phyloP scores from a whole-genome alignment of 345 rosid genomes.

The Citrus hindsii region DNA sequence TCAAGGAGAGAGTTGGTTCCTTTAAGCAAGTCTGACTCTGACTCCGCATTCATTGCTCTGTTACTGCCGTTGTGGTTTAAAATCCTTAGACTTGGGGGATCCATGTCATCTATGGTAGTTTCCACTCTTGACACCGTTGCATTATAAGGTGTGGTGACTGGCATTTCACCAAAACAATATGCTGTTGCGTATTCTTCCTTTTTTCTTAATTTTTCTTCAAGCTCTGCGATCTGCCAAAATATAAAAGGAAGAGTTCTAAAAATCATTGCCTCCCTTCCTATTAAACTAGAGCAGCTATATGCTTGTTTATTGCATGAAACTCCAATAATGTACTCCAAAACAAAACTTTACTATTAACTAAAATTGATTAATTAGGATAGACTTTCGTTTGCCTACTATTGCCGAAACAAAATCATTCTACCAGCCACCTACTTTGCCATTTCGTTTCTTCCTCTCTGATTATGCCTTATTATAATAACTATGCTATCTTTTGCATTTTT shows the following conservation, averaged over 20 bases:
- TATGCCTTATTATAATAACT: too few species aligned
- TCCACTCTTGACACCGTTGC: constrained; percentile 11
- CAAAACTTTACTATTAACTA: too few species aligned
- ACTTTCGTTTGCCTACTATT: too few species aligned
- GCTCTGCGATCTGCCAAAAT: constrained; percentile 25
- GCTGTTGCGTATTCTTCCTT: neutral
- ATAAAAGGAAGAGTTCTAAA: neutral
- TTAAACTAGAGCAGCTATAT: too few species aligned
- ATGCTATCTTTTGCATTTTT: too few species aligned
- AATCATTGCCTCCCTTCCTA: too few species aligned
- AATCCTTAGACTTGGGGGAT: constrained; percentile 20
- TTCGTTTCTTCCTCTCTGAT: too few species aligned
- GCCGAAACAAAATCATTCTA: too few species aligned
- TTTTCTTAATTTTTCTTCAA: constrained; percentile 25
- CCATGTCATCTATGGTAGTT: constrained; percentile 10
- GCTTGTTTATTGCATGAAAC: too few species aligned
- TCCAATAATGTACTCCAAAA: too few species aligned
- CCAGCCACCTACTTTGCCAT: too few species aligned
- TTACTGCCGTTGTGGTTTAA: constrained; percentile 11
- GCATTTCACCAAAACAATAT: constrained; percentile 13
- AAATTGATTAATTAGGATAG: too few species aligned
- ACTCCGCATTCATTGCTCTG: constrained; percentile 11
- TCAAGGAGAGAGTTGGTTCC: constrained; percentile 35
- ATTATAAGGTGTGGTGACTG: constrained; percentile 16
- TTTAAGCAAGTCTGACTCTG: constrained; percentile 29